Percentiles rank a stretch among this genome's conserved stretches.
Evolutionary conservation across 345 rosid species (phyloP).

Genomic region (Bretschneidera sinensis): DNA sequence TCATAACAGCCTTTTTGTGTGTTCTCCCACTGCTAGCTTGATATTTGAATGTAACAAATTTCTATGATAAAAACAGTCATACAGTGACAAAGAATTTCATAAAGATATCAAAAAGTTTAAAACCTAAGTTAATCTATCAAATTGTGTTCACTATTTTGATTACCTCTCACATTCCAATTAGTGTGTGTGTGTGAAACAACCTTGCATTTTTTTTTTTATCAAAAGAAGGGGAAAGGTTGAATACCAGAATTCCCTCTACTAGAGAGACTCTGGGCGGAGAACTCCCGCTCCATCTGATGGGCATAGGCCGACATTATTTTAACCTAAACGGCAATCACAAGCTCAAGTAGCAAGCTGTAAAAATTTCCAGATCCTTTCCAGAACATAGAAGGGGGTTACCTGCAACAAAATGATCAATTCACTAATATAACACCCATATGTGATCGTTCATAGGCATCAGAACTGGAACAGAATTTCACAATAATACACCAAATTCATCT

Average conservation of each 20-base stretch:
- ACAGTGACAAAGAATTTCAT: neutral
- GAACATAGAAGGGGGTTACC: slow-evolving; percentile 21
- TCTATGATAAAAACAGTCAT: neutral
- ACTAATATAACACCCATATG: neutral
- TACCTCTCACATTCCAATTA: neutral
- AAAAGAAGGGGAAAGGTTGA: neutral
- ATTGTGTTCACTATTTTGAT: neutral
- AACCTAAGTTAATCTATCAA: neutral
- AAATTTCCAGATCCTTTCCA: slow-evolving; percentile 18
- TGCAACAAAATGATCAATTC: slow-evolving; percentile 3
- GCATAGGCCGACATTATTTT: slow-evolving; percentile 62
- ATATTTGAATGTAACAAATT: no score
- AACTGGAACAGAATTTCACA: neutral
- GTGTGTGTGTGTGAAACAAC: neutral
- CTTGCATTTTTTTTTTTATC: neutral
- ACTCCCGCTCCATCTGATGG: slow-evolving; percentile 70
- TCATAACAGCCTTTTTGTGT: no score
- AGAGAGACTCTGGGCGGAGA: slow-evolving; percentile 53
- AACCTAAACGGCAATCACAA: slow-evolving; percentile 21
- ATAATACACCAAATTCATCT: neutral
- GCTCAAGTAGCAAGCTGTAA: slow-evolving; percentile 13
- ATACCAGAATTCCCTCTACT: slow-evolving; percentile 73
- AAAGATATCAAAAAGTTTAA: neutral
- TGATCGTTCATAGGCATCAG: slow-evolving; percentile 3
- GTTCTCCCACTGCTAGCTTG: no score